Conservation (phyloP, 768 basidiomycete genomes). For the Strobilomyces dryophilus region DNA sequence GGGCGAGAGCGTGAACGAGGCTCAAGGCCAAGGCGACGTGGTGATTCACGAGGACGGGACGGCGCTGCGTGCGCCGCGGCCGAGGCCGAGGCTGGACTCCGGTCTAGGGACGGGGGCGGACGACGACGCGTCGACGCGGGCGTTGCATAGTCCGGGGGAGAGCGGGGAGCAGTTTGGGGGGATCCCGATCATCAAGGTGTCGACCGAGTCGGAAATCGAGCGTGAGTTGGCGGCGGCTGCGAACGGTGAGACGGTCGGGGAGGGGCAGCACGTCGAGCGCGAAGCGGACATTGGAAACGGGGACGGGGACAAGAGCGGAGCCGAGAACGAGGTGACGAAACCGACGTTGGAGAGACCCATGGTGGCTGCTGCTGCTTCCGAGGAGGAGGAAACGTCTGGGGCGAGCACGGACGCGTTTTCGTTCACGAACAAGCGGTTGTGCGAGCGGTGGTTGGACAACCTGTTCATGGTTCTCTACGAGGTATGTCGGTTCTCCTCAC, state of each 20-base stretch:
- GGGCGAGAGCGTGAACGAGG: neutral
- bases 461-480: conserved; percentile 98
- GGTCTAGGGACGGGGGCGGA: conserved; percentile 31
- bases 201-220: conserved; percentile 62
- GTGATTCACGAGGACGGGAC: conserved; percentile 67
- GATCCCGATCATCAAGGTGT: conserved; percentile 77
- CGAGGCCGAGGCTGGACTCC: conserved; percentile 5
- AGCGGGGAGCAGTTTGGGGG: conserved; percentile 23
- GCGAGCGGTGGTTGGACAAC: conserved; percentile 97
- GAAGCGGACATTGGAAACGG: conserved; percentile 14
- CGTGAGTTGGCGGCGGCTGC: conserved; percentile 34
- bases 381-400: conserved; percentile 22
- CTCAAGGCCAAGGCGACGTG: conserved; percentile 16
- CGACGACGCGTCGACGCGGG: conserved; percentile 71
- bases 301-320: neutral
- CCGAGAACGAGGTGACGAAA: conserved; percentile 17
- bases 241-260: conserved; percentile 19
- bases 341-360: conserved; percentile 39
- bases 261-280: conserved; percentile 15
- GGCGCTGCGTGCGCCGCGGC: conserved; percentile 26
- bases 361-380: conserved; percentile 36
- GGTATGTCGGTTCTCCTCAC: conserved; percentile 41
- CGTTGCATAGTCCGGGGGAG: conserved; percentile 37
- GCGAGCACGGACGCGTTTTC: conserved; percentile 65
- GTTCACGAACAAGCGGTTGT: conserved; percentile 94